A percentile compares a stretch with the other conserved stretches of the same genome.
Conservation (phyloP, 139 green algal species). For the Chlorella sp. region DNA sequence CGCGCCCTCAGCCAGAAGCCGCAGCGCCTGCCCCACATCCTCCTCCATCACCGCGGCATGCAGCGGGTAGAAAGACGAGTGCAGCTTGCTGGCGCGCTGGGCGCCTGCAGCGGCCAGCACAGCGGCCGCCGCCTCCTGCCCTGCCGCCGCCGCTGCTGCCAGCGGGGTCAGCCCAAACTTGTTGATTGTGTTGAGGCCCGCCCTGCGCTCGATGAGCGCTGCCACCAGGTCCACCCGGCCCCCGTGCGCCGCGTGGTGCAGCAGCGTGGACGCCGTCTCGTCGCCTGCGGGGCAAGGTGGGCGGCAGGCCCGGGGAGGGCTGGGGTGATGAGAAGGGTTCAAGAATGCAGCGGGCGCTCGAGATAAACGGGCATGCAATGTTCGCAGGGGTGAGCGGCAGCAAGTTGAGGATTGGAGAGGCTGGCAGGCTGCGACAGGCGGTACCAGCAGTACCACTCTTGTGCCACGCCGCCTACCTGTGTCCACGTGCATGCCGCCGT, state of each 20-base stretch:
- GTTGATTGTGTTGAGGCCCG: neutral
- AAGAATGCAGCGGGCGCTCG: neutral
- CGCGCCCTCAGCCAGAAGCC: neutral
- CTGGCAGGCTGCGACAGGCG: neutral
- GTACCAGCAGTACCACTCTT: neutral
- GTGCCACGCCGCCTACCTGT: neutral
- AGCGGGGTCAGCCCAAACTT: neutral
- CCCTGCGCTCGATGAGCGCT: neutral
- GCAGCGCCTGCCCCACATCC: neutral
- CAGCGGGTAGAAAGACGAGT: neutral
- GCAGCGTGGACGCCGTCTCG: neutral
- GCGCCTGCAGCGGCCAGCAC: neutral
- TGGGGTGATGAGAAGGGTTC: neutral
- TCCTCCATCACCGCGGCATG: neutral
- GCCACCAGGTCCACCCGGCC: neutral
- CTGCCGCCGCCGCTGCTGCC: too few relatives aligned
- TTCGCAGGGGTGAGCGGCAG: neutral
- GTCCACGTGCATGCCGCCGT: neutral
- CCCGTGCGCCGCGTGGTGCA: neutral
- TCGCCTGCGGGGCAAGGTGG: neutral
- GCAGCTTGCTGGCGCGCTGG: neutral
- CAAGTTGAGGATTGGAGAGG: neutral
- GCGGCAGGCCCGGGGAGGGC: neutral
- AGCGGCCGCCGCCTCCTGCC: neutral
- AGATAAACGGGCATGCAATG: neutral